phyloP scores from a whole-genome alignment of 1,284 basidiomycete species.

The Pseudozyma sp. region DNA sequence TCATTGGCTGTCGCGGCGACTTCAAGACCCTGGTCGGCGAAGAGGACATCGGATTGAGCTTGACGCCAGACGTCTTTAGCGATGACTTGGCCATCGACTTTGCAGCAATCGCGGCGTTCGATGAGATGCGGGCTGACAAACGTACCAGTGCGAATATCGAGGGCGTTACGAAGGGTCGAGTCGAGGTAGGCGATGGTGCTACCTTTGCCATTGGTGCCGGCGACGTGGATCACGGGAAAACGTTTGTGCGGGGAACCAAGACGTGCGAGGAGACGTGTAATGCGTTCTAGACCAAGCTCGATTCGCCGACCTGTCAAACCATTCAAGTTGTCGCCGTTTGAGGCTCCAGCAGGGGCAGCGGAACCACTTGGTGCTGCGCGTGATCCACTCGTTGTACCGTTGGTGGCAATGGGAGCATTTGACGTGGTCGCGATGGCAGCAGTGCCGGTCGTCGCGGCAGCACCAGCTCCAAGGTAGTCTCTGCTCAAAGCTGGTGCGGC shows the following conservation, averaged over 20 bases:
- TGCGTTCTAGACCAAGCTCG: constrained; percentile 81
- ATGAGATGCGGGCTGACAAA: constrained; percentile 95
- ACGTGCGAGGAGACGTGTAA: constrained; percentile 74
- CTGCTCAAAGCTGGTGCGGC: not conserved
- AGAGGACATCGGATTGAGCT: constrained; percentile 74
- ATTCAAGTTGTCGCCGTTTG: constrained; percentile 13
- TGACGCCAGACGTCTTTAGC: constrained; percentile 73
- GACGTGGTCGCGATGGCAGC: not conserved
- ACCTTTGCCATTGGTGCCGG: constrained; percentile 98
- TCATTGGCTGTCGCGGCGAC: constrained; percentile 72
- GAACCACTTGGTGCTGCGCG: not conserved
- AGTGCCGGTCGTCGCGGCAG: not conserved
- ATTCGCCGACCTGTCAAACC: constrained; percentile 71
- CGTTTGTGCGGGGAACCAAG: constrained; percentile 75
- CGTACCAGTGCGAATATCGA: constrained; percentile 77
- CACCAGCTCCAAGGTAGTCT: not conserved
- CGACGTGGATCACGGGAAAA: constrained; percentile 88
- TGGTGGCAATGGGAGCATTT: not conserved
- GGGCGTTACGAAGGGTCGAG: constrained; percentile 76
- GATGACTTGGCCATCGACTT: constrained; percentile 76
- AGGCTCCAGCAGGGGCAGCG: not conserved
- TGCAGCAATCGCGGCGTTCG: constrained; percentile 81
- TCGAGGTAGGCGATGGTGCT: constrained; percentile 86
- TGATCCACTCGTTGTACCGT: not conserved
- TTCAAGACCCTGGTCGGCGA: constrained; percentile 74